Base-by-base conservation (phyloP, 768 basidiomycete species). In the Mycena haematopus region DNA sequence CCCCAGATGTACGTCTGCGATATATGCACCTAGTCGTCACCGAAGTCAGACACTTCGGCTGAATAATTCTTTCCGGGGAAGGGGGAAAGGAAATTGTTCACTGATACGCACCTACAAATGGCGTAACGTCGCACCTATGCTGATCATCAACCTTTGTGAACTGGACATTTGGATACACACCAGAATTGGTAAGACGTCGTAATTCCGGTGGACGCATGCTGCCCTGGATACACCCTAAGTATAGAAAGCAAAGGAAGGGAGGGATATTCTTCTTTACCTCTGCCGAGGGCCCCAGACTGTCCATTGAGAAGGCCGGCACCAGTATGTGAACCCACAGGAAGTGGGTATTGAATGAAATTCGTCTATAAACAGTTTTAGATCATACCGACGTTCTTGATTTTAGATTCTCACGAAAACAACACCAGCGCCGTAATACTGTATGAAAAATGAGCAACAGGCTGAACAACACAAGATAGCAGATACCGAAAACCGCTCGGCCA, bases 401-500 rank as follows among this genome's bases (percentile, higher is more conserved):
- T 11, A 2, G 0, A 14, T 11, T 9, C 63, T 42, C n/a, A 64
- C 63, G 33, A 67, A 67, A 8, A 67, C 65, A 19, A 67, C 60
- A 15, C 58, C 57, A 24, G 65, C 58, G 4, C 65, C 65, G 11
- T 67, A 67, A 45, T 53, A 63, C 65, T 66, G 19, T 1, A 21
- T 5, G 6, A 15, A 40, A 38, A 40, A 38, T 60, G 0, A 62
- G 50, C 13, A 15, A 13, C 8, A 8, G 8, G 7, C 11, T 9
- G 7, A 15, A 24, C 2, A 13, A 9, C 50, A 22, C 9, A 25
- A 25, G 31, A 22, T 2, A 11, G 2, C 4, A 42, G 15, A 45
- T 64, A 86, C 85, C 45, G 90, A 91, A 75, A 92, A 92, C 17
- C 90, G 86, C 70, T 92, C 91, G 4, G 87, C 88, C 46, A 90